A percentile compares a stretch with the other conserved stretches of the same genome.
phyloP scores from a whole-genome alignment of 345 rosid species.

The Rhodomyrtus tomentosa region DNA sequence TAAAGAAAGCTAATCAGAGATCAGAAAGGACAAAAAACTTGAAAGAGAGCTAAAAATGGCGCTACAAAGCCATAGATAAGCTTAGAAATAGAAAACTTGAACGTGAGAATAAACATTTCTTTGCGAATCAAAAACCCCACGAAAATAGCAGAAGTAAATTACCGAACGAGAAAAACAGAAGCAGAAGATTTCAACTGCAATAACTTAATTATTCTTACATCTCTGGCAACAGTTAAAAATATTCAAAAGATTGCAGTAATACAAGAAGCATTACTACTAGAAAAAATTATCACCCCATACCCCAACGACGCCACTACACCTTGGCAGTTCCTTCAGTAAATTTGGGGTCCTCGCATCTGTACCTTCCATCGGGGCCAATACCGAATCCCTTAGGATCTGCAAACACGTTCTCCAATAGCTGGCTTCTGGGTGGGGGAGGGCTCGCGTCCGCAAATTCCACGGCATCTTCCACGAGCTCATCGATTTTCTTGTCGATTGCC shows the following conservation, averaged over 20 bases:
- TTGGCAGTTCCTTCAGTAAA: constrained; percentile 40
- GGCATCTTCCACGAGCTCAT: constrained; percentile 39
- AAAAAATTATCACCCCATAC: neutral
- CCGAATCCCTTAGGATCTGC: constrained; percentile 49
- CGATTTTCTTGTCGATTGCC: constrained; percentile 42
- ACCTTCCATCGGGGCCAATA: constrained; percentile 31
- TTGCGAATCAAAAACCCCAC: neutral
- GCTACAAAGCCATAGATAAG: neutral
- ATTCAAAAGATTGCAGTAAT: neutral
- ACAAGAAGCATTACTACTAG: neutral
- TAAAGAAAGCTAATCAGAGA: neutral
- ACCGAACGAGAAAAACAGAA: neutral
- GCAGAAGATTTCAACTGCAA: neutral
- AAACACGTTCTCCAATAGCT: constrained; percentile 33
- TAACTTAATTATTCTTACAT: neutral
- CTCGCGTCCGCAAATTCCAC: constrained; percentile 50
- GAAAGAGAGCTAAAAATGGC: neutral
- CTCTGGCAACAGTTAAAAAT: neutral
- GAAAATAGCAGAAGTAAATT: neutral
- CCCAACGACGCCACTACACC: constrained; percentile 3
- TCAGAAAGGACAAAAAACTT: neutral
- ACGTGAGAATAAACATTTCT: neutral
- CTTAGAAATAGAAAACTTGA: neutral
- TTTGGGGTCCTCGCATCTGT: constrained; percentile 44
- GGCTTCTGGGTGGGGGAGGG: constrained; percentile 37